Conservation (phyloP, 805 yeast genomes). For the Yarrowia sp. region DNA sequence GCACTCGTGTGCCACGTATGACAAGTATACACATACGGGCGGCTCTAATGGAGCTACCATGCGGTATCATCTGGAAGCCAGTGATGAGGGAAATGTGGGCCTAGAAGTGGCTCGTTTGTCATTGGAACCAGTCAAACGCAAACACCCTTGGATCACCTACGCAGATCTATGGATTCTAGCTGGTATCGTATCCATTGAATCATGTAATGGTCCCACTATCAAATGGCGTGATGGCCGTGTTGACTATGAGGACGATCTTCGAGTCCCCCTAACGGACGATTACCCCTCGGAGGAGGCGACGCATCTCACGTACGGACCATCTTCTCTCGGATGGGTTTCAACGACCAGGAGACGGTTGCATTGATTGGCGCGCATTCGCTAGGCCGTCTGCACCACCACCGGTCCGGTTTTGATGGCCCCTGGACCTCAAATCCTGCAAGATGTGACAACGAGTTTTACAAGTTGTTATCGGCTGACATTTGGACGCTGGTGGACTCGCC, state of each 20-base stretch:
- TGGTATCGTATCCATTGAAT: conserved; percentile 62
- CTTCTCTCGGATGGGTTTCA: conserved; percentile 58
- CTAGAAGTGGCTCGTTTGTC: conserved; percentile 54
- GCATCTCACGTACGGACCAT: conserved; percentile 52
- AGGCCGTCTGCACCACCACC: conserved; percentile 58
- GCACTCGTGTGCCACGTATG: conserved; percentile 85
- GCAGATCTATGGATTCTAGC: conserved; percentile 71
- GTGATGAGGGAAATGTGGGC: conserved; percentile 46
- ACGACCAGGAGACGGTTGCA: conserved; percentile 60
- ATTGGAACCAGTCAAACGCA: conserved; percentile 50
- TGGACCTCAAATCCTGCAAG: conserved; percentile 80
- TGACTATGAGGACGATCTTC: conserved; percentile 52
- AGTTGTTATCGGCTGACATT: conserved; percentile 49
- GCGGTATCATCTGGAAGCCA: conserved; percentile 46
- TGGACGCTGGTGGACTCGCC: conserved; percentile 48
- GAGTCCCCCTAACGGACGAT: conserved; percentile 61
- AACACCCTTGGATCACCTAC: conserved; percentile 58
- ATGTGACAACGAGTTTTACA: conserved; percentile 72
- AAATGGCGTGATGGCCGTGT: conserved; percentile 73
- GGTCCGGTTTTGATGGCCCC: conserved; percentile 82
- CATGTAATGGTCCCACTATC: conserved; percentile 62
- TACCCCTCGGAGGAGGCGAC: conserved; percentile 57
- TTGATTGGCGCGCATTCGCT: conserved; percentile 57
- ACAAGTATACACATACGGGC: conserved; percentile 47
- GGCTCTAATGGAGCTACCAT: conserved; percentile 57